Conservation (phyloP, 768 basidiomycete genomes). For the Agaricus sinodeliciosus region DNA sequence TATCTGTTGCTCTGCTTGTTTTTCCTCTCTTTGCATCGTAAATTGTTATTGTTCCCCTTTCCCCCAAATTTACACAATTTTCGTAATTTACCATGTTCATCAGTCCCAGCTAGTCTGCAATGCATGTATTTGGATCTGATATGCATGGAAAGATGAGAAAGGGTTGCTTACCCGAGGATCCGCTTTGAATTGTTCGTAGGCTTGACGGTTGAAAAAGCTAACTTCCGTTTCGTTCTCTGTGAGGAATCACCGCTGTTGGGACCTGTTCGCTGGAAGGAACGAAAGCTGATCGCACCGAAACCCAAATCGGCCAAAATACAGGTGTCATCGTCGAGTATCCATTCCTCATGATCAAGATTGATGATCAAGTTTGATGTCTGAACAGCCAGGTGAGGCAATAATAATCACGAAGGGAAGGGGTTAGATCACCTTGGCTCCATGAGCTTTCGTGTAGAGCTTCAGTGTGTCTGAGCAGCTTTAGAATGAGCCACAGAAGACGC, state of each 20-base stretch:
- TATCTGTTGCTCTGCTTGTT: constrained; percentile 12
- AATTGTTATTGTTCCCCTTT: constrained; percentile 21
- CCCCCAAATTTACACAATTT: constrained; percentile 28
- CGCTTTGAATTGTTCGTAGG: constrained; percentile 76
- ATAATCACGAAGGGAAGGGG: neutral
- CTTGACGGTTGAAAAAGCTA: constrained; percentile 77
- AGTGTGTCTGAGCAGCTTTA: constrained; percentile 69
- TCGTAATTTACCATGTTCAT: constrained; percentile 31
- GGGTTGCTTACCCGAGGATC: constrained; percentile 64
- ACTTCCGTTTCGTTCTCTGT: constrained; percentile 95
- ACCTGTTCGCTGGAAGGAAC: neutral
- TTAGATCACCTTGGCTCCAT: constrained; percentile 77
- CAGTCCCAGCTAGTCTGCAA: constrained; percentile 42
- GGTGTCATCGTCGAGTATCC: constrained; percentile 71
- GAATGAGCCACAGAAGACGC: constrained; percentile 5
- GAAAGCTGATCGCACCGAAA: constrained; percentile 52
- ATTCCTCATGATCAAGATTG: constrained; percentile 93
- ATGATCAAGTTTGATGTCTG: constrained; percentile 98
- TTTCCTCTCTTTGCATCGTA: constrained; percentile 16
- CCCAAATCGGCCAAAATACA: constrained; percentile 63
- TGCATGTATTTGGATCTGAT: constrained; percentile 10
- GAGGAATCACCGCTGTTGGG: neutral
- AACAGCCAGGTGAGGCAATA: neutral
- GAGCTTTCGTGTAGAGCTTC: constrained; percentile 91
- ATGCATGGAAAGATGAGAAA: neutral